phyloP scores from a whole-genome alignment of 441 rosid genomes.

The Erodium moschatum region DNA sequence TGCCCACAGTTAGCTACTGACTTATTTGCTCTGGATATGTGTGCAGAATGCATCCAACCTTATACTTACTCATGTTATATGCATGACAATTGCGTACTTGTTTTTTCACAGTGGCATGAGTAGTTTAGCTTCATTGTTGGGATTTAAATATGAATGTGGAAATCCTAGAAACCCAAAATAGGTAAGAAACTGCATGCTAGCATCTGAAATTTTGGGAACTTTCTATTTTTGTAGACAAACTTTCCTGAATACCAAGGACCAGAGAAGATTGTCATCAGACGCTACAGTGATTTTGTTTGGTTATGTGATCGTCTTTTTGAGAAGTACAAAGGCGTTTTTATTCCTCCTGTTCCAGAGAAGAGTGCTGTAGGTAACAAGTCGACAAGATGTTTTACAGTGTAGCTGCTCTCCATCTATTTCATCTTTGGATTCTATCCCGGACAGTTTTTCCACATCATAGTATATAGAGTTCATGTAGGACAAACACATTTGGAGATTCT shows the following conservation, averaged over 20 bases:
- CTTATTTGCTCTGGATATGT: no score
- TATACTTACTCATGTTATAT: neutral
- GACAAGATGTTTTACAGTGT: neutral
- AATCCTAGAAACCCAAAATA: no score
- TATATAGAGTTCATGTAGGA: neutral
- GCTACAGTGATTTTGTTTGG: conserved; percentile 40
- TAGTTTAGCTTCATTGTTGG: neutral
- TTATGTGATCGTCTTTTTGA: conserved; percentile 78
- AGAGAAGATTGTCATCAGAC: neutral
- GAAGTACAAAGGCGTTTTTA: conserved; percentile 75
- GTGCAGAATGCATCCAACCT: neutral
- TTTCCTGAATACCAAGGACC: conserved; percentile 77
- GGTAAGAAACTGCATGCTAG: no score
- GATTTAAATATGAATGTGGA: neutral
- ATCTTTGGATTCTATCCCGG: neutral
- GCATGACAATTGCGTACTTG: neutral
- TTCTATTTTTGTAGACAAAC: conserved; percentile 52
- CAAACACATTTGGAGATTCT: neutral
- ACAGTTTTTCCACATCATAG: neutral
- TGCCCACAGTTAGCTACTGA: no score
- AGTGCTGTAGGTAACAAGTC: conserved; percentile 79
- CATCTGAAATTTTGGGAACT: no score
- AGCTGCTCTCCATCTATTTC: neutral
- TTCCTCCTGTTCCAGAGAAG: conserved; percentile 97
- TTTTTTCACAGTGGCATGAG: no score